Evolutionary conservation across 2,329 filamentous ascomycete species (phyloP).

Genomic region (Aquanectria penicillioides): DNA sequence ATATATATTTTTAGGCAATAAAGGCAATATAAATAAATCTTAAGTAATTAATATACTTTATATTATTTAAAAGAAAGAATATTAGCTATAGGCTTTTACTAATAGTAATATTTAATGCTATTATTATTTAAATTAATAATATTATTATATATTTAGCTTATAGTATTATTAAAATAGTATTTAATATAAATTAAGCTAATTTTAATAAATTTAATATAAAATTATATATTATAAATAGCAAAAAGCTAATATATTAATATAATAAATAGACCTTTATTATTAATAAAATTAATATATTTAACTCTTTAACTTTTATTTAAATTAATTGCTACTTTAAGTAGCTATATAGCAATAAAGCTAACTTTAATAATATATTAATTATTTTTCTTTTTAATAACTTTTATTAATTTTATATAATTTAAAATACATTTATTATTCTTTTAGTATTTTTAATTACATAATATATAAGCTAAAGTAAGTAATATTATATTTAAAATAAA

Average conservation of each 20-base stretch:
- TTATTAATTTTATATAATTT: too few relatives aligned
- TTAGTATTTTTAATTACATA: too few relatives aligned
- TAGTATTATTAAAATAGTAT: not conserved
- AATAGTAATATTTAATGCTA: not conserved
- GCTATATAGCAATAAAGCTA: too few relatives aligned
- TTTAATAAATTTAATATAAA: too few relatives aligned
- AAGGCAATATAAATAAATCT: not conserved
- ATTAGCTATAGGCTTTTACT: not conserved
- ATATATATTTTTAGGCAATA: not conserved
- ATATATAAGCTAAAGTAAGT: too few relatives aligned
- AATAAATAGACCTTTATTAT: not conserved
- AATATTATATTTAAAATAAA: too few relatives aligned
- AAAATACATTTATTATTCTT: too few relatives aligned
- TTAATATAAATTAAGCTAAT: not conserved
- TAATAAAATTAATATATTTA: not conserved
- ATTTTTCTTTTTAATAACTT: too few relatives aligned
- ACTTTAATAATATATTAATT: too few relatives aligned
- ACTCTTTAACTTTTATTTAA: not conserved
- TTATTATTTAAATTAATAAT: not conserved
- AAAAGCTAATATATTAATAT: not conserved
- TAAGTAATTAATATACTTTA: not conserved
- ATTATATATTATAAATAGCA: too few relatives aligned
- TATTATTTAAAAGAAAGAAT: too few relatives aligned
- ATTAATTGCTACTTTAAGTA: too few relatives aligned
- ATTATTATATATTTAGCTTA: not conserved